phyloP scores from a whole-genome alignment of 306 rosid genomes.

The Oxytropis ochrocephala region DNA sequence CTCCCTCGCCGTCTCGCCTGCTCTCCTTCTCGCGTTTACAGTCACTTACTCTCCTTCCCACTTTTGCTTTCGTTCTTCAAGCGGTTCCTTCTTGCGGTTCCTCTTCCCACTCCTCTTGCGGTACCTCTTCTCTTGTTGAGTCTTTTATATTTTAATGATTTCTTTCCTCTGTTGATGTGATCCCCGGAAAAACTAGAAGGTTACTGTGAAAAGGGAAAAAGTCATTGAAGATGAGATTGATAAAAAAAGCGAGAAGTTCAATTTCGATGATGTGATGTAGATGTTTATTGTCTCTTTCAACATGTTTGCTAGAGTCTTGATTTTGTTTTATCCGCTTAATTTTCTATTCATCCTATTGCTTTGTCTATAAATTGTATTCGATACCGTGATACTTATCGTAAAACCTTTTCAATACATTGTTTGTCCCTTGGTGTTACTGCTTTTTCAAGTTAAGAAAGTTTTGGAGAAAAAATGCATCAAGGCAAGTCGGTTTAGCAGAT shows the following conservation, averaged over 20 bases:
- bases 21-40: too few species aligned
- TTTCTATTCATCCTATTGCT: background rate
- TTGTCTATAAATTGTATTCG: background rate
- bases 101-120: too few species aligned
- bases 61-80: too few species aligned
- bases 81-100: too few species aligned
- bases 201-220: conserved; percentile 64
- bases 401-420: background rate
- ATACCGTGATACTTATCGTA: background rate
- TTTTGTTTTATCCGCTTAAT: background rate
- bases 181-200: conserved; percentile 84
- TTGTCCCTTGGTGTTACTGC: conserved; percentile 35
- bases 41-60: too few species aligned
- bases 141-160: conserved; percentile 9
- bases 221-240: conserved; percentile 57
- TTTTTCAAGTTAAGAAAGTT: conserved; percentile 45
- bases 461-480: conserved; percentile 54
- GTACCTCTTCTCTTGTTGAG: too few species aligned
- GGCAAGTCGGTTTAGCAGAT: conserved; percentile 39
- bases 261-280: conserved; percentile 44
- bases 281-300: conserved; percentile 2
- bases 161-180: conserved; percentile 14
- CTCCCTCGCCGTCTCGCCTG: too few species aligned
- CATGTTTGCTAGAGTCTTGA: background rate
- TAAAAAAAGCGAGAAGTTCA: conserved; percentile 35